phyloP scores from a whole-genome alignment of 805 yeast species.

The Sugiyamaella qingdaonensis region DNA sequence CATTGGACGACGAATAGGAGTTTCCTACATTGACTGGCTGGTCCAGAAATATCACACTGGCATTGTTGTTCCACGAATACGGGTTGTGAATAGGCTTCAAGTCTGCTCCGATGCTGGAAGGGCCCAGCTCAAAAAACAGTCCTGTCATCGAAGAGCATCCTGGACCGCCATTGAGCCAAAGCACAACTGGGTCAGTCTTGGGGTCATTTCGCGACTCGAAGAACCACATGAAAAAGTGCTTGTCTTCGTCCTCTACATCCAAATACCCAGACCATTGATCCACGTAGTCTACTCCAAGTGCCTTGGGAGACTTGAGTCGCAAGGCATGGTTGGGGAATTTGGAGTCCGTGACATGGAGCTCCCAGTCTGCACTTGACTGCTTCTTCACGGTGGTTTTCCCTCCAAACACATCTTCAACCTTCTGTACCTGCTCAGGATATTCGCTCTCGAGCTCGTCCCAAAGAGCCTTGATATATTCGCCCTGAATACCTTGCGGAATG shows the following conservation, averaged over 20 bases:
- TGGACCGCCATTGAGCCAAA: constrained; percentile 95
- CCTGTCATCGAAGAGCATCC: constrained; percentile 91
- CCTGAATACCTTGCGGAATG: constrained; percentile 5
- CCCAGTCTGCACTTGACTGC: constrained; percentile 13
- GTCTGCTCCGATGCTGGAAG: constrained; percentile 60
- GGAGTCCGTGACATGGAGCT: constrained; percentile 8
- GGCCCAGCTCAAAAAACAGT: constrained; percentile 81
- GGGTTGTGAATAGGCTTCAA: constrained; percentile 66
- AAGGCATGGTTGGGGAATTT: constrained; percentile 40
- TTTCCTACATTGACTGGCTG: constrained; percentile 88
- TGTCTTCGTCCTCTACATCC: constrained; percentile 74
- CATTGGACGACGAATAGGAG: constrained; percentile 58
- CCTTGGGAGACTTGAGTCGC: constrained; percentile 62
- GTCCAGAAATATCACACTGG: constrained; percentile 80
- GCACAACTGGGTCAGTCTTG: constrained; percentile 72
- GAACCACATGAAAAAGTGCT: constrained; percentile 81
- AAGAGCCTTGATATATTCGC: neutral
- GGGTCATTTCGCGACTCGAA: constrained; percentile 90
- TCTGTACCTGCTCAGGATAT: neutral
- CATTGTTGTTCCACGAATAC: constrained; percentile 78
- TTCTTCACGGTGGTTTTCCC: neutral
- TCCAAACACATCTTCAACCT: neutral
- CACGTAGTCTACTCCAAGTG: constrained; percentile 74
- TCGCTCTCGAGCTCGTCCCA: constrained; percentile 1
- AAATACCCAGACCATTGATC: constrained; percentile 83